Evolutionary conservation across 768 basidiomycete species (phyloP), one percentile per base, ranked within the genome.

Genomic region (Termitomyces sp.): DNA sequence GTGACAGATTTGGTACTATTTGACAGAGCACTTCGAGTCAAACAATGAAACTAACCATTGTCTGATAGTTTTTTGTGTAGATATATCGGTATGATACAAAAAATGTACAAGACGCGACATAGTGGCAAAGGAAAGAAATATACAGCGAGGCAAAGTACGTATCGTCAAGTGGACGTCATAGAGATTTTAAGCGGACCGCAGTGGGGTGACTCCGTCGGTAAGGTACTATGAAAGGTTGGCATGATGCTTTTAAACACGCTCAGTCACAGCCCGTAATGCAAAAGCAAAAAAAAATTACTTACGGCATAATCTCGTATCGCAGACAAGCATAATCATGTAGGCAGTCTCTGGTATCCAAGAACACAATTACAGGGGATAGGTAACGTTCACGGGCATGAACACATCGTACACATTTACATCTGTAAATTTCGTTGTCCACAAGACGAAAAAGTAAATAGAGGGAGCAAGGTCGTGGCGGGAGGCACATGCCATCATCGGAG

Each of bases 231-330:
- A 53, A 41, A 41, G 47, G 42, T 42, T 29, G 63, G 53, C 62
- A 63, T 65, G 58, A 60, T 58, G 59, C 59, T 62, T 34, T 51
- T 14, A 12, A 10, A 5, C 18, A 50, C 27, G 29, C 24, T 41
- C 37, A 42, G 46, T 44, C 37, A 43, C 41, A 47, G 14, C 6
- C 10, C 10, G 20, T 24, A 5, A 53, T 22, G 22, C 20, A 29
- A 22, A 22, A 39, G 41, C 14, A 39, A n/a, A 32, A n/a, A 32
- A 44, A 47, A 5, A 20, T 27, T 36, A 60, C 61, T 52, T 36
- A 64, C 63, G 58, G 60, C 63, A 64, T 66, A 47, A 60, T 59
- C 42, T 61, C 58, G 55, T 64, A 50, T 60, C 57, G 58, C 55
- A 54, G 36, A 44, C 51, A 51, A 55, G 59, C 59, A 63, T 62